phyloP scores from a whole-genome alignment of 768 basidiomycete species.

The Boletellus emodensis region DNA sequence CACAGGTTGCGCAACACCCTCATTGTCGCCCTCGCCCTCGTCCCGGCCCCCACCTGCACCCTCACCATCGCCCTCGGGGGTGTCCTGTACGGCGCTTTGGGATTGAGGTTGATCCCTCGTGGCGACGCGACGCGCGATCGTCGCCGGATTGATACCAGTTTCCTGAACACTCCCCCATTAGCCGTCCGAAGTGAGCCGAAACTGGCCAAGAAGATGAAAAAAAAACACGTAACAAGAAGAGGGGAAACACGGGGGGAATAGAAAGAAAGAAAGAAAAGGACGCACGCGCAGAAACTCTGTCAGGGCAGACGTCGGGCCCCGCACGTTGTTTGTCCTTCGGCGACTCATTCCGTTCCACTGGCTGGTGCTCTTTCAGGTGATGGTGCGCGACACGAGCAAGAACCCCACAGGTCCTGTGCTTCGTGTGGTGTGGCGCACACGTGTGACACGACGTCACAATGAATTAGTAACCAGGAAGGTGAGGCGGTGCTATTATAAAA shows the following conservation, averaged over 20 bases:
- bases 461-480: too few relatives aligned
- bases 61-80: neutral
- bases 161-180: constrained; percentile 32
- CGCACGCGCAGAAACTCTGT: constrained; percentile 76
- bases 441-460: too few relatives aligned
- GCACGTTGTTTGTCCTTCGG: constrained; percentile 50
- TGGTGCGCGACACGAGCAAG: too few relatives aligned
- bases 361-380: too few relatives aligned
- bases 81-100: constrained; percentile 22
- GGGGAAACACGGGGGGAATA: too few relatives aligned
- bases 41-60: constrained; percentile 14
- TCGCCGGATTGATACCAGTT: constrained; percentile 46
- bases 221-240: too few relatives aligned
- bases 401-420: too few relatives aligned
- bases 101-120: constrained; percentile 32
- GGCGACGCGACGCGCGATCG: constrained; percentile 36
- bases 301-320: constrained; percentile 78
- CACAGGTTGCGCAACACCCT: neutral
- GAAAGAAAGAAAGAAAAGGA: constrained; percentile 11
- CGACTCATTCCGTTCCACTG: constrained; percentile 22
- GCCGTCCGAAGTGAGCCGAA: too few relatives aligned
- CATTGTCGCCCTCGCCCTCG: constrained; percentile 7
- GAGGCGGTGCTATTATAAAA: too few relatives aligned
- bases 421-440: too few relatives aligned
- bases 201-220: too few relatives aligned